A percentile compares a stretch with the other conserved stretches of the same genome.
These are phyloP conservation scores for Artemisia tridentata DNA, from an alignment of 129 eudicot species.

Conservation along the genomic window DNA sequence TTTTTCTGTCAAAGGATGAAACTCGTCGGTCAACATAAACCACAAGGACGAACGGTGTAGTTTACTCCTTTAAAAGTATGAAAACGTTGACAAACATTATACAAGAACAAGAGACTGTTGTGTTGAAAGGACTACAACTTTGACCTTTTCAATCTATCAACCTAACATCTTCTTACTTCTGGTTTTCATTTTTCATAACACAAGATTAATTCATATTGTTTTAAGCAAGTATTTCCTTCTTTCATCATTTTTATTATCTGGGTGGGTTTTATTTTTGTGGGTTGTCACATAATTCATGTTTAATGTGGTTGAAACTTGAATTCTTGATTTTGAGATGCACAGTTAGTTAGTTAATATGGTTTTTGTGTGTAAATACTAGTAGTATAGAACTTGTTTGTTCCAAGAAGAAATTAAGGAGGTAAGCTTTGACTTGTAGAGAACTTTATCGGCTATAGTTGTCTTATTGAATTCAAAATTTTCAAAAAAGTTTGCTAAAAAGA, in stretches of 20 bases:
- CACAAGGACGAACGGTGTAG: too few relatives aligned
- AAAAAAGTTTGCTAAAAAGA: not conserved
- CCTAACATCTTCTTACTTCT: not conserved
- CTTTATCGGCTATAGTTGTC: not conserved
- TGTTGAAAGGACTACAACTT: too few relatives aligned
- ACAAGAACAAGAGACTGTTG: too few relatives aligned
- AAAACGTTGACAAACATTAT: too few relatives aligned
- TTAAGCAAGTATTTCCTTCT: not conserved
- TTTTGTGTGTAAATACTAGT: not conserved
- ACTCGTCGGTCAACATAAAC: too few relatives aligned
- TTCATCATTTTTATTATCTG: not conserved
- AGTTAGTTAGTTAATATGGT: not conserved
- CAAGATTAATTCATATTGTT: too few relatives aligned
- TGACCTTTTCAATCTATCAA: too few relatives aligned
- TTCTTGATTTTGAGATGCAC: conserved; percentile 13
- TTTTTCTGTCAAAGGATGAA: too few relatives aligned
- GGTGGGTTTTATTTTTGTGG: conserved; percentile 1
- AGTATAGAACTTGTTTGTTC: not conserved
- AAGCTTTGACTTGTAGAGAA: too few relatives aligned
- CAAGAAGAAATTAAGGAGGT: conserved; percentile 12
- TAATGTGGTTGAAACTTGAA: conserved; percentile 1
- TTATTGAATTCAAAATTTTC: not conserved
- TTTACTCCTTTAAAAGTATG: too few relatives aligned
- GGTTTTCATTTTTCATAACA: too few relatives aligned
- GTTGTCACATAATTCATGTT: not conserved